These are phyloP conservation scores for Yarrowia porcina DNA, from an alignment of 805 yeast genomes.

Conservation along the genomic window DNA sequence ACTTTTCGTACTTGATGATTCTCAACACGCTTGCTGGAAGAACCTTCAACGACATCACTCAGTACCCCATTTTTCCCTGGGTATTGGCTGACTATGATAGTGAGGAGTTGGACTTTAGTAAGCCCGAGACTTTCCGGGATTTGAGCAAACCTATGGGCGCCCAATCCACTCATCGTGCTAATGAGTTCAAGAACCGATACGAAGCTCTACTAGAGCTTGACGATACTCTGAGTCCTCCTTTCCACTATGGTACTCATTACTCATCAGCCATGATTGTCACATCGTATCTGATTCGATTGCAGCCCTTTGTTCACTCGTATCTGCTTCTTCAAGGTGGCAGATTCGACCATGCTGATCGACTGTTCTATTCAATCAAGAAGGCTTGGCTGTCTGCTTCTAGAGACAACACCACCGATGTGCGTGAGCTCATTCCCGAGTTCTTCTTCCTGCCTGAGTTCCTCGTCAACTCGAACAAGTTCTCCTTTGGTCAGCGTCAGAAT, in stretches of 20 bases:
- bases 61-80: slow-evolving; percentile 92
- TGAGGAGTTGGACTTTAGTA: slow-evolving; percentile 58
- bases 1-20: slow-evolving; percentile 76
- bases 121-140: slow-evolving; percentile 67
- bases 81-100: slow-evolving; percentile 79
- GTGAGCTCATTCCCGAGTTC: slow-evolving; percentile 86
- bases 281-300: slow-evolving; percentile 68
- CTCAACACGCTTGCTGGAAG: slow-evolving; percentile 83
- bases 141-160: slow-evolving; percentile 91
- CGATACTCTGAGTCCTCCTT: slow-evolving; percentile 64
- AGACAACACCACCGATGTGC: slow-evolving; percentile 81
- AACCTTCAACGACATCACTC: slow-evolving; percentile 84
- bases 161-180: slow-evolving; percentile 58
- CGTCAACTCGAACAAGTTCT: slow-evolving; percentile 58
- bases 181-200: slow-evolving; percentile 65
- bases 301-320: slow-evolving; percentile 80
- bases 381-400: slow-evolving; percentile 78
- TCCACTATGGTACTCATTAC: slow-evolving; percentile 91
- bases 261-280: slow-evolving; percentile 93
- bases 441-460: slow-evolving; percentile 78
- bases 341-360: slow-evolving; percentile 83
- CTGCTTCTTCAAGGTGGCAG: slow-evolving; percentile 79
- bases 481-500: slow-evolving; percentile 67
- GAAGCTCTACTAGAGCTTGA: slow-evolving; percentile 63
- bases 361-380: slow-evolving; percentile 68